Evolutionary conservation across 2,329 filamentous ascomycete species (phyloP).

Genomic region (Sporothrix brasiliensis): DNA sequence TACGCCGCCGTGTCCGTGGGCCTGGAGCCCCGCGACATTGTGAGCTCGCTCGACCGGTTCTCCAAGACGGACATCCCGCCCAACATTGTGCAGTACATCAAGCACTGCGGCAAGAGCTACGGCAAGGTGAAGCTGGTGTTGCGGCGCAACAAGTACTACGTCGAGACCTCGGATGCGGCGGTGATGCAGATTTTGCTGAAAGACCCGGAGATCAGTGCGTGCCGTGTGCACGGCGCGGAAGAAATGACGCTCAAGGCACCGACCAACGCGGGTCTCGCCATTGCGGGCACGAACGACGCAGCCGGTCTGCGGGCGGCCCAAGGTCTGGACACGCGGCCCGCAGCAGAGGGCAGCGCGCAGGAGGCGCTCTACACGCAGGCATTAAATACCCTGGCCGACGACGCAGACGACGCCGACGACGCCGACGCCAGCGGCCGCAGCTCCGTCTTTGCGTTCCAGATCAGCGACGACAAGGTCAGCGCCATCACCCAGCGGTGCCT

Average conservation of each 20-base stretch:
- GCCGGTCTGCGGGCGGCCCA: slow-evolving; percentile 79
- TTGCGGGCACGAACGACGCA: slow-evolving; percentile 91
- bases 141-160: slow-evolving; percentile 91
- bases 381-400: too few relatives aligned
- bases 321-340: slow-evolving; percentile 36
- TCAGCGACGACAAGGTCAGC: slow-evolving; percentile 79
- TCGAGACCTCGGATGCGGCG: slow-evolving; percentile 86
- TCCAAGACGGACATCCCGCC: slow-evolving; percentile 81
- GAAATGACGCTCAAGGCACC: slow-evolving; percentile 81
- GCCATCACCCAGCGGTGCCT: slow-evolving; percentile 87
- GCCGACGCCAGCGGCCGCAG: neutral
- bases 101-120: slow-evolving; percentile 80
- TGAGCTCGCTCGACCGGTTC: slow-evolving; percentile 82
- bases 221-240: slow-evolving; percentile 65
- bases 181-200: slow-evolving; percentile 85
- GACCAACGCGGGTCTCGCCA: slow-evolving; percentile 84
- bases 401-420: neutral
- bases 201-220: slow-evolving; percentile 78
- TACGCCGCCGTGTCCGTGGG: slow-evolving; percentile 96
- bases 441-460: slow-evolving; percentile 64
- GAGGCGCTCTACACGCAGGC: too few relatives aligned
- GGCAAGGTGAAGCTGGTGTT: slow-evolving; percentile 95
- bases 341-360: too few relatives aligned
- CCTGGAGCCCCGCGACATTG: slow-evolving; percentile 85
- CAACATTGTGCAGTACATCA: slow-evolving; percentile 78